These are phyloP conservation scores for Pichia kluyveri DNA, from an alignment of 805 yeast species.

Conservation along the genomic window DNA sequence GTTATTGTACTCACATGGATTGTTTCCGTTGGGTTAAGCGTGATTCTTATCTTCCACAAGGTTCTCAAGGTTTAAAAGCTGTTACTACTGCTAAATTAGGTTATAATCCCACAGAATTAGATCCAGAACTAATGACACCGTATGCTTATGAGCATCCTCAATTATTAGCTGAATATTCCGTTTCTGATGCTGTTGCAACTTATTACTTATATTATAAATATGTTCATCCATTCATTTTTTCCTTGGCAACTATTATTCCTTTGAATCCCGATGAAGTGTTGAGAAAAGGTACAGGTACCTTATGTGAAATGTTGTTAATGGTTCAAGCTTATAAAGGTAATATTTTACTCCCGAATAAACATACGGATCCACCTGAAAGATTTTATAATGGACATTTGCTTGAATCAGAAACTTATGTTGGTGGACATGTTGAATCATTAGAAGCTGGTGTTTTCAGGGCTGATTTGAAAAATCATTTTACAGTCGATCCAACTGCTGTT, in stretches of 20 bases:
- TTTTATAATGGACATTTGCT: constrained; percentile 90
- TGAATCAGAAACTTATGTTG: constrained; percentile 95
- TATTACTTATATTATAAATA: constrained; percentile 92
- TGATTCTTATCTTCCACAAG: constrained; percentile 95
- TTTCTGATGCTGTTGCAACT: constrained; percentile 98
- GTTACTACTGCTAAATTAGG: constrained; percentile 95
- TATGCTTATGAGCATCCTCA: constrained; percentile 95
- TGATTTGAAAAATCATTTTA: constrained; percentile 69
- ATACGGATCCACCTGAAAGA: constrained; percentile 87
- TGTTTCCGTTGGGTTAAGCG: constrained; percentile 97
- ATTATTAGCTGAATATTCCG: constrained; percentile 88
- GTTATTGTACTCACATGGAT: constrained; percentile 94
- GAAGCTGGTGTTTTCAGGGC: constrained; percentile 98
- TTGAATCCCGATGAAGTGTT: constrained; percentile 93
- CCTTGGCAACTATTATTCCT: constrained; percentile 92
- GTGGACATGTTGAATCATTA: constrained; percentile 95
- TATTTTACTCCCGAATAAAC: constrained; percentile 86
- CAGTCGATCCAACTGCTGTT: constrained; percentile 70
- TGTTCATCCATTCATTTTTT: constrained; percentile 93
- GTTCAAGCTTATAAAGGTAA: constrained; percentile 81
- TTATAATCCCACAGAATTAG: constrained; percentile 91
- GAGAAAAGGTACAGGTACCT: constrained; percentile 96
- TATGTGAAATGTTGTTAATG: constrained; percentile 95
- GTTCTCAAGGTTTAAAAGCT: constrained; percentile 96
- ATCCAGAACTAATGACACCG: constrained; percentile 97